Conservation (phyloP, 2,329 filamentous ascomycete species). For the Parafenestella ontariensis region DNA sequence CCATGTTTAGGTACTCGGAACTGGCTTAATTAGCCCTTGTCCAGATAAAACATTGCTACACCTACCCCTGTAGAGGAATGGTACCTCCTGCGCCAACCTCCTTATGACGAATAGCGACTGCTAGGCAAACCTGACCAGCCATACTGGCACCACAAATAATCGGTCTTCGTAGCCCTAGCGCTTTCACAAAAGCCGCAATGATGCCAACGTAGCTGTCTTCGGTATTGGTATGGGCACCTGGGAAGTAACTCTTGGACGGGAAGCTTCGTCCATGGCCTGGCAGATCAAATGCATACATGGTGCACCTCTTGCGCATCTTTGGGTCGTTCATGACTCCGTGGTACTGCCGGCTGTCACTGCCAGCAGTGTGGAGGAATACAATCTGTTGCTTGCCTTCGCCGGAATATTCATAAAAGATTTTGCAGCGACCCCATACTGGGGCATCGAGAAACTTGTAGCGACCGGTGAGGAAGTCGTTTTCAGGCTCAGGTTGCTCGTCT, state of each 20-base stretch:
- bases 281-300: slow-evolving; percentile 60
- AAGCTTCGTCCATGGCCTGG: slow-evolving; percentile 59
- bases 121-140: slow-evolving; percentile 59
- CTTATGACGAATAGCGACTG: slow-evolving; percentile 55
- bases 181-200: slow-evolving; percentile 55
- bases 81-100: slow-evolving; percentile 57
- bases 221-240: slow-evolving; percentile 57
- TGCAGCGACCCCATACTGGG: slow-evolving; percentile 57
- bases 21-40: slow-evolving; percentile 30
- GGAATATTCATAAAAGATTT: slow-evolving; percentile 59
- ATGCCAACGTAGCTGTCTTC: slow-evolving; percentile 57
- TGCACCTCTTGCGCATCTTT: slow-evolving; percentile 56
- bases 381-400: slow-evolving; percentile 57
- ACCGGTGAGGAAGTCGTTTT: slow-evolving; percentile 56
- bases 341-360: slow-evolving; percentile 58
- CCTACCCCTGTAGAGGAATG: slow-evolving; percentile 56
- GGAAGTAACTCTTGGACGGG: slow-evolving; percentile 51
- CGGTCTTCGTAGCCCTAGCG: slow-evolving; percentile 53
- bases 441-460: slow-evolving; percentile 56
- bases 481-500: slow-evolving; percentile 46
- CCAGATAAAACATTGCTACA: too few species aligned
- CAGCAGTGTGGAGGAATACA: slow-evolving; percentile 55
- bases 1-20: slow-evolving; percentile 52
- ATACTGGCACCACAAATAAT: slow-evolving; percentile 60
- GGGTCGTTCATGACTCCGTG: slow-evolving; percentile 61